These are phyloP conservation scores for Aspergillus spinulosporus DNA, from an alignment of 2,329 filamentous ascomycete species.

Conservation along the genomic window DNA sequence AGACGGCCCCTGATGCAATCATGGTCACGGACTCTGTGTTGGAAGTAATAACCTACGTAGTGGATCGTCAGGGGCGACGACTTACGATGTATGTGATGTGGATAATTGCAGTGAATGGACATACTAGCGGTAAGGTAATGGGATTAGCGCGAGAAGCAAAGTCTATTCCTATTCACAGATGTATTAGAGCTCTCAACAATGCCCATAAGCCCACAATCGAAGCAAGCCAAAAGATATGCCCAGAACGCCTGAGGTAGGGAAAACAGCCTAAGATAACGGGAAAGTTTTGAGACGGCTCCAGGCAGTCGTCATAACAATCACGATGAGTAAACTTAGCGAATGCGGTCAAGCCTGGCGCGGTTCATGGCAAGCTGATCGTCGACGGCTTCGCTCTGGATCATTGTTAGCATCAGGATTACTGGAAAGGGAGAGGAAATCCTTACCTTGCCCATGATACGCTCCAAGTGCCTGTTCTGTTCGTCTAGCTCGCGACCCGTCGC, in stretches of 20 bases:
- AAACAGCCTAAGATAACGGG: background rate
- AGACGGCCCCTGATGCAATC: slow-evolving; percentile 5
- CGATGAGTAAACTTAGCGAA: slow-evolving; percentile 31
- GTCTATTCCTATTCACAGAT: slow-evolving; percentile 5
- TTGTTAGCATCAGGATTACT: slow-evolving; percentile 24
- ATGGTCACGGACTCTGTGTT: background rate
- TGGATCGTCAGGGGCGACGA: too few relatives aligned
- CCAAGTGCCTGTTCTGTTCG: slow-evolving; percentile 74
- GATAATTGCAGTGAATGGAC: background rate
- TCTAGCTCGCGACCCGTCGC: slow-evolving; percentile 76
- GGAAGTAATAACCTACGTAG: background rate
- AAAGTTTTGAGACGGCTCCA: slow-evolving; percentile 28
- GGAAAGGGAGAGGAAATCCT: slow-evolving; percentile 25
- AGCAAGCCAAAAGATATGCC: slow-evolving; percentile 13
- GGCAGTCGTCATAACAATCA: slow-evolving; percentile 24
- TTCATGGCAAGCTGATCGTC: slow-evolving; percentile 81
- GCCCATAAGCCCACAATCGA: background rate
- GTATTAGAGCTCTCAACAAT: background rate
- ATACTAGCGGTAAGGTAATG: background rate
- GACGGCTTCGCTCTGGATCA: slow-evolving; percentile 72
- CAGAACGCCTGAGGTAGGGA: slow-evolving; percentile 27
- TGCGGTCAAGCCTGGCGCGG: slow-evolving; percentile 66
- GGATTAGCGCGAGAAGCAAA: background rate
- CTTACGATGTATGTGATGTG: background rate
- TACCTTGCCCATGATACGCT: slow-evolving; percentile 76